Base-by-base conservation (phyloP, 805 yeast genomes). In the Ogataea trehaloabstinens region DNA sequence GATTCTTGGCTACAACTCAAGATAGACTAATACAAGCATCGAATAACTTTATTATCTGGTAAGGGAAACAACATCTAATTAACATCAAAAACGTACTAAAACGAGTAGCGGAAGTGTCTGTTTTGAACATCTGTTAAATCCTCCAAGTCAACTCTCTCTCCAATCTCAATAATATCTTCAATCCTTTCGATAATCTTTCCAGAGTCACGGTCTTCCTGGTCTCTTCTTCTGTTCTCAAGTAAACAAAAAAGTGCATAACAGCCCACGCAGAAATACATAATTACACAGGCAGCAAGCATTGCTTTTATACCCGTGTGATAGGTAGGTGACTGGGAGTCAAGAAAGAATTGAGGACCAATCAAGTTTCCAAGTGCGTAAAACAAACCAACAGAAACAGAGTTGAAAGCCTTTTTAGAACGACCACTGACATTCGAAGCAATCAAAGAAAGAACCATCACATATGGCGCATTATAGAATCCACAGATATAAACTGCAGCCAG, bases 311-410 rank as follows among this genome's bases (percentile, higher is more conserved):
- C 87, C 7, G 80, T 72, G 12, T 58, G 64, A 48, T 78, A 81
- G 12, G 64, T 58, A 21, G 85, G 85, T 10, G 74, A 70, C 40
- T 74, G 68, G 13, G 64, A 47, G 0, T 66, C 66, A 45, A 75
- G 70, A 59, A 80, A 80, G 49, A 78, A 61, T 49, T 80, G 84
- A 3, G 88, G 85, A 0, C 85, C 86, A 34, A 78, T 65, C 42
- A 83, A 60, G 48, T 80, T 72, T 6, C 81, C 77, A 18, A 78
- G 57, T 8, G 79, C 76, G 51, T 77, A 78, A n/a, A 72, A 74
- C 37, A 78, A 64, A 11, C 67, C 68, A 31, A 54, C 60, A 16
- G 52, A 44, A 22, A 57, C 51, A 8, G 64, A 65, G 37, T 45
- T 42, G 46, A 51, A 48, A 5, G 53, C 67, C 53, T 82, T 78